These are phyloP conservation scores for Daldinia sp. DNA, from an alignment of 2,329 filamentous ascomycete genomes.

Conservation along the genomic window DNA sequence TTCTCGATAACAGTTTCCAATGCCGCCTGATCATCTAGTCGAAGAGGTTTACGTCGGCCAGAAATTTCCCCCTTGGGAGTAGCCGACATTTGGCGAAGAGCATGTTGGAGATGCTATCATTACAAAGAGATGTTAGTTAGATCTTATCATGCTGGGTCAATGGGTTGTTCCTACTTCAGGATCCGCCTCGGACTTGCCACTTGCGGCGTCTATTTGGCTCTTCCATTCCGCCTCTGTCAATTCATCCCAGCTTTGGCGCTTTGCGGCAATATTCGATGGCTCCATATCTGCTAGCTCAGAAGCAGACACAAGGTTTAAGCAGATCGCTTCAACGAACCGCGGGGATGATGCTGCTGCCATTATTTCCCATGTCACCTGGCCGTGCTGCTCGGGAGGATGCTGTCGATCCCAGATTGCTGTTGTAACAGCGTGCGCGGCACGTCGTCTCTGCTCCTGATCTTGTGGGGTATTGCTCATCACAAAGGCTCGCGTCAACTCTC, in stretches of 20 bases:
- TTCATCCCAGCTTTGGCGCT: slow-evolving; percentile 21
- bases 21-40: slow-evolving; percentile 46
- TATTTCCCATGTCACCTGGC: slow-evolving; percentile 36
- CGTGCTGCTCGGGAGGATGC: slow-evolving; percentile 17
- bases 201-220: slow-evolving; percentile 10
- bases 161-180: slow-evolving; percentile 45
- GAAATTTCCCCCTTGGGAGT: slow-evolving; percentile 20
- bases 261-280: slow-evolving; percentile 20
- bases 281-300: slow-evolving; percentile 39
- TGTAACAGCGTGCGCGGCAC: slow-evolving; percentile 30
- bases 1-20: slow-evolving; percentile 40
- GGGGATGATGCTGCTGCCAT: slow-evolving; percentile 34
- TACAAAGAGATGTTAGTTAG: slow-evolving; percentile 36
- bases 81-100: slow-evolving; percentile 36
- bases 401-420: slow-evolving; percentile 31
- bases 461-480: slow-evolving; percentile 8
- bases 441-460: slow-evolving; percentile 20
- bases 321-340: slow-evolving; percentile 46
- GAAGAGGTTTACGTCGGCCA: slow-evolving; percentile 43
- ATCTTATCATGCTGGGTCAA: slow-evolving; percentile 15
- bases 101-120: slow-evolving; percentile 42
- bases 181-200: slow-evolving; percentile 22
- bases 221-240: slow-evolving; percentile 38
- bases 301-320: slow-evolving; percentile 35
- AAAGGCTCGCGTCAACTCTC: slow-evolving; percentile 42